Conservation (phyloP, 208 protist genomes). For the Acanthamoeba lenticulata region DNA sequence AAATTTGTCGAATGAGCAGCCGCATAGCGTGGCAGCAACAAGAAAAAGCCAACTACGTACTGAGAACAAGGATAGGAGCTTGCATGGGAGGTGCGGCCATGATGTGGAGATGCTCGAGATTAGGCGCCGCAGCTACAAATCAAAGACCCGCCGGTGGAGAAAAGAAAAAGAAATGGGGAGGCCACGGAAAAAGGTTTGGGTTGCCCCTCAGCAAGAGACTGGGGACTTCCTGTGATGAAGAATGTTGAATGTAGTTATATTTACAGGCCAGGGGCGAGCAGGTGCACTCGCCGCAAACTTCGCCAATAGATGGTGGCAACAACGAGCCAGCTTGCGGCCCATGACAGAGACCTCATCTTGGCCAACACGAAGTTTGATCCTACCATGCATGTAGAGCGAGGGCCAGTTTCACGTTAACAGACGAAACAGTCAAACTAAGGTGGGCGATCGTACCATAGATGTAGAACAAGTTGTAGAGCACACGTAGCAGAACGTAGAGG, state of each 20-base stretch:
- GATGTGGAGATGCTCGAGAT: not conserved
- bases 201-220: not conserved
- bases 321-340: not conserved
- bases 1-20: not conserved
- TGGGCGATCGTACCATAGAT: constrained; percentile 23
- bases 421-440: too few species aligned
- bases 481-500: not conserved
- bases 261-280: not conserved
- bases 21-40: not conserved
- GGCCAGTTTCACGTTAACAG: too few species aligned
- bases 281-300: not conserved
- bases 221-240: not conserved
- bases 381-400: too few species aligned
- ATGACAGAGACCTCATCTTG: not conserved
- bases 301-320: not conserved
- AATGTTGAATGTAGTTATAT: too few species aligned
- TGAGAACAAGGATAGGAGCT: constrained; percentile 65
- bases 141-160: not conserved
- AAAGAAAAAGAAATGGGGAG: not conserved
- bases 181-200: not conserved
- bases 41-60: not conserved
- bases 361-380: not conserved
- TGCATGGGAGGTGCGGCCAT: constrained; percentile 56
- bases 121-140: not conserved
- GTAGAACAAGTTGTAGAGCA: not conserved